Percentiles rank a stretch among this genome's conserved stretches.
Evolutionary conservation across 2,329 filamentous ascomycete species (phyloP).

Genomic region (Xylariaceae sp.): DNA sequence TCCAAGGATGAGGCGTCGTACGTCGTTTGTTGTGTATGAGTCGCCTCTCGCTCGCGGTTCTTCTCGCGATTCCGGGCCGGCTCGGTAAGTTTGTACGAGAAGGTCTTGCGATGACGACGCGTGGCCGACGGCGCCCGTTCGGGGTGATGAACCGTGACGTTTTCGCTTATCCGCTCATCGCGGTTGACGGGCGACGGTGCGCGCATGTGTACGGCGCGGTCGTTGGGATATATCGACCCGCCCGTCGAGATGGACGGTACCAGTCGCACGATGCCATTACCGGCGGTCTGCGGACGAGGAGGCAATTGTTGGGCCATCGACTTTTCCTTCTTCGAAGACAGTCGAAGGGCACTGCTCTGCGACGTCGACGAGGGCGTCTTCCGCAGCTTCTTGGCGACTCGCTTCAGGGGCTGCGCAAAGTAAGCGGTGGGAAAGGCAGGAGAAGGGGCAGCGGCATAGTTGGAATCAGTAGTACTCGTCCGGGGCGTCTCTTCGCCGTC

Average conservation of each 20-base stretch:
- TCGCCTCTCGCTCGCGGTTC: background rate
- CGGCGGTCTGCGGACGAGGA: background rate
- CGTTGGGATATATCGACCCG: slow-evolving; percentile 11
- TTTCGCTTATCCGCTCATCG: background rate
- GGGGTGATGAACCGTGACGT: background rate
- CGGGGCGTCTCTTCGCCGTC: slow-evolving; percentile 31
- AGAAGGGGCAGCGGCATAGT: slow-evolving; percentile 7
- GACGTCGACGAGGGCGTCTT: slow-evolving; percentile 38
- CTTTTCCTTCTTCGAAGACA: background rate
- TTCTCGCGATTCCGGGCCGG: slow-evolving; percentile 4
- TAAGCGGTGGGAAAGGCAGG: slow-evolving; percentile 11
- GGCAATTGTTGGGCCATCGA: background rate
- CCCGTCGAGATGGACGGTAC: slow-evolving; percentile 11
- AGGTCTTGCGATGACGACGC: slow-evolving; percentile 12
- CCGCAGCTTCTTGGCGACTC: slow-evolving; percentile 48
- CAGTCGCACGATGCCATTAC: slow-evolving; percentile 19
- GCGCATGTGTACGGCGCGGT: slow-evolving; percentile 13
- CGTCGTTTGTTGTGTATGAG: background rate
- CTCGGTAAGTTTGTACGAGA: slow-evolving; percentile 15
- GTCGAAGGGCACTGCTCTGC: slow-evolving; percentile 9
- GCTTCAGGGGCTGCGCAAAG: slow-evolving; percentile 29
- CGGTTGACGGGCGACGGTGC: slow-evolving; percentile 9
- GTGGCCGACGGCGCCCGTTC: background rate
- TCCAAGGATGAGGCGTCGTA: background rate
- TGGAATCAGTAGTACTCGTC: slow-evolving; percentile 18